Conservation (phyloP, 441 rosid species). For the Daphne laureola region DNA sequence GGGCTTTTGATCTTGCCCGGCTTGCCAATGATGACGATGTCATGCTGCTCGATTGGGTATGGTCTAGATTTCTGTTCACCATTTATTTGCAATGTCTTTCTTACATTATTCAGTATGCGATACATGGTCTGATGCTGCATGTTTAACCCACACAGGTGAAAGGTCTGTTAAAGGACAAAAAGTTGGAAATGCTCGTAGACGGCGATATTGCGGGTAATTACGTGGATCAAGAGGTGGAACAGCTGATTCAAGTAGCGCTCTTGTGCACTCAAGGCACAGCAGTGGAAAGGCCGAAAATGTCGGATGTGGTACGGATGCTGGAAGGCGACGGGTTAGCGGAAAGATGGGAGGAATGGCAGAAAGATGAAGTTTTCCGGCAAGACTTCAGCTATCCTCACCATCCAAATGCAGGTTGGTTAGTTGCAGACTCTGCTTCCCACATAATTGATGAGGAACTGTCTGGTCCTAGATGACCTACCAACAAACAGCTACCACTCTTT, state of each 20-base stretch:
- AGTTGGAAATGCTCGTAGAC: constrained; percentile 49
- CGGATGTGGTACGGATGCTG: constrained; percentile 67
- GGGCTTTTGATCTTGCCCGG: constrained; percentile 81
- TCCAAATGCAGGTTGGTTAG: constrained; percentile 29
- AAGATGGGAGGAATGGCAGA: constrained; percentile 75
- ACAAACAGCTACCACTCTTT: too few species aligned
- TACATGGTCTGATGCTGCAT: too few species aligned
- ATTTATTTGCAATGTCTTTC: too few species aligned
- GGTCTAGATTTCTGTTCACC: constrained; percentile 1
- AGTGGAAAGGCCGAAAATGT: constrained; percentile 69
- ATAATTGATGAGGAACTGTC: constrained; percentile 50
- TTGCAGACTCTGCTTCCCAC: constrained; percentile 35
- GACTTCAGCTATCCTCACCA: constrained; percentile 26
- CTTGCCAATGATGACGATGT: constrained; percentile 79
- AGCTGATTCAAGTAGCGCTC: constrained; percentile 60
- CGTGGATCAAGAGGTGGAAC: constrained; percentile 46
- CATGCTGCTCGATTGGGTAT: constrained; percentile 85
- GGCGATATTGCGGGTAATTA: constrained; percentile 44
- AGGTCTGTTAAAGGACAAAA: constrained; percentile 51
- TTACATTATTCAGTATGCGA: too few species aligned
- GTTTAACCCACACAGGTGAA: constrained; percentile 36
- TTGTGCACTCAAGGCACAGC: constrained; percentile 61
- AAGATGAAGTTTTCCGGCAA: constrained; percentile 38
- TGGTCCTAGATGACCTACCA: constrained; percentile 50
- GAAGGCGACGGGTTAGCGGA: constrained; percentile 71